Conservation (phyloP, 2,329 filamentous ascomycete species). For the Malbranchea cinnamomea region DNA sequence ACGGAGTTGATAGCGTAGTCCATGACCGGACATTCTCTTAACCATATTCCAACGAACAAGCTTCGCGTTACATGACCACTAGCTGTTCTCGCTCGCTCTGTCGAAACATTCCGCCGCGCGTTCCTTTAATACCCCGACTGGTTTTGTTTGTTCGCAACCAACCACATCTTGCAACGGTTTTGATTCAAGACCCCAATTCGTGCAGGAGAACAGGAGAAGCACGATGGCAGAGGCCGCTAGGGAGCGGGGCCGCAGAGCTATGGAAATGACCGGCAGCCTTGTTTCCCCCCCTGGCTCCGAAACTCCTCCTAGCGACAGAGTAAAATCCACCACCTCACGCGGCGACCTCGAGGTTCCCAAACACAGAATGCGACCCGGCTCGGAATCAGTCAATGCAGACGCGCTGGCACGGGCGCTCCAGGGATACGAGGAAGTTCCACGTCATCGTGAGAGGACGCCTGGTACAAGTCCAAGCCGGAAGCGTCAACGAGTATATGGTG, state of each 20-base stretch:
- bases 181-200: too few species aligned
- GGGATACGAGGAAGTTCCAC: slow-evolving; percentile 45
- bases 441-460: slow-evolving; percentile 45
- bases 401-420: slow-evolving; percentile 47
- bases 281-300: slow-evolving; percentile 42
- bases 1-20: too few species aligned
- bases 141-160: too few species aligned
- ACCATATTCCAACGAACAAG: too few species aligned
- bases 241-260: slow-evolving; percentile 3
- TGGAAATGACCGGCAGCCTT: slow-evolving; percentile 17
- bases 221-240: slow-evolving; percentile 7
- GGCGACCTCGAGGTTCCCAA: slow-evolving; percentile 11
- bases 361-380: slow-evolving; percentile 17
- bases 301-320: slow-evolving; percentile 41
- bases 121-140: too few species aligned
- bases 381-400: slow-evolving; percentile 43
- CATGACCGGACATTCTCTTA: too few species aligned
- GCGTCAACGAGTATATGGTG: slow-evolving; percentile 50
- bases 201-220: too few species aligned
- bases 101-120: too few species aligned
- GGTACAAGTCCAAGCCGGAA: slow-evolving; percentile 53
- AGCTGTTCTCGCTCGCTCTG: too few species aligned
- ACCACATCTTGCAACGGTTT: too few species aligned
- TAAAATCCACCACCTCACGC: slow-evolving; percentile 18
- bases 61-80: too few species aligned